These are phyloP conservation scores for Hansenula sp. DNA, from an alignment of 1,139 yeast genomes.

Conservation along the genomic window DNA sequence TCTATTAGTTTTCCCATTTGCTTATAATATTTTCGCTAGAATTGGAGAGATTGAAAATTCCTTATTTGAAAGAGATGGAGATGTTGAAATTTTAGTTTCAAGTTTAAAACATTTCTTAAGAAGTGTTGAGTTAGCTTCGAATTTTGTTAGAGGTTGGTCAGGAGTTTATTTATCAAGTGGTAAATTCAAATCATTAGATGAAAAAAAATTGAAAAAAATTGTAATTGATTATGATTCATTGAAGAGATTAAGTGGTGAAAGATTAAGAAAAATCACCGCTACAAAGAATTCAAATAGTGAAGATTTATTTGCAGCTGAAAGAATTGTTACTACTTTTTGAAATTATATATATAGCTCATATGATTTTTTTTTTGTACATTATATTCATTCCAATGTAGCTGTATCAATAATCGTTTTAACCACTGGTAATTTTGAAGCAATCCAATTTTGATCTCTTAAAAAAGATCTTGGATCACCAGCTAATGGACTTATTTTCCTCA, in stretches of 20 bases:
- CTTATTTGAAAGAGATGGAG: slow-evolving; percentile 8
- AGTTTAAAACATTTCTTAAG: slow-evolving; percentile 55
- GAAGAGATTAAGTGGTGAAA: slow-evolving; percentile 28
- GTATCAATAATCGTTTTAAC: slow-evolving; percentile 27
- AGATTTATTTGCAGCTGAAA: slow-evolving; percentile 30
- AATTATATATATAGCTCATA: too few relatives aligned
- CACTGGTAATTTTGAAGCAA: slow-evolving; percentile 55
- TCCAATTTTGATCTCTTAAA: slow-evolving; percentile 83
- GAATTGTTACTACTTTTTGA: slow-evolving; percentile 6
- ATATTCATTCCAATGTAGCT: slow-evolving; percentile 13
- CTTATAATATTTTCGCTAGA: slow-evolving; percentile 66
- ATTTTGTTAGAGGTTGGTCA: slow-evolving; percentile 70
- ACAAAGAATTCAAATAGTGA: slow-evolving; percentile 27
- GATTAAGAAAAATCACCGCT: slow-evolving; percentile 32
- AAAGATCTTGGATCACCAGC: slow-evolving; percentile 68
- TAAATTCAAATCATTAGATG: slow-evolving; percentile 23
- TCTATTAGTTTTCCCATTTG: slow-evolving; percentile 61
- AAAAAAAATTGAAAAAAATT: slow-evolving; percentile 12
- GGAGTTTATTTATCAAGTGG: slow-evolving; percentile 50
- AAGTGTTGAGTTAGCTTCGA: slow-evolving; percentile 71
- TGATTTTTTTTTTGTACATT: too few relatives aligned
- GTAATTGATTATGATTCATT: slow-evolving; percentile 24
- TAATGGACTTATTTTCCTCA: slow-evolving; percentile 38
- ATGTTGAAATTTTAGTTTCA: slow-evolving; percentile 7
- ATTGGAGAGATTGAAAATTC: slow-evolving; percentile 44